Conservation (phyloP, 2,329 filamentous ascomycete species). For the Madurella fahalii region DNA sequence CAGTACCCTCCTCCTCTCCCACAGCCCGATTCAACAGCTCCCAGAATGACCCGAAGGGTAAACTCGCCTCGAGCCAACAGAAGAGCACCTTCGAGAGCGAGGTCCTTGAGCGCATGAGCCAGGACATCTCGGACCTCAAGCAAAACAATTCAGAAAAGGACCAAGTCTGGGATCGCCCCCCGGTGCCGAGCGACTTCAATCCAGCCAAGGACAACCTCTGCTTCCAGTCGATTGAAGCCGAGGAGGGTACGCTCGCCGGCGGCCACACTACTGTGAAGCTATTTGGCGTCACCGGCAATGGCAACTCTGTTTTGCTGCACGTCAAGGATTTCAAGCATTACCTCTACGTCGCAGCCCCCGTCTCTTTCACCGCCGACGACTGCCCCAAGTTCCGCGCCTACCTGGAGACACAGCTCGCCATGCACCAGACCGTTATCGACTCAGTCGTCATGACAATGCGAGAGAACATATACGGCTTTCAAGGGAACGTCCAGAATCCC, state of each 20-base stretch:
- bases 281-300: slow-evolving; percentile 80
- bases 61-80: slow-evolving; percentile 65
- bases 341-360: slow-evolving; percentile 84
- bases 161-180: slow-evolving; percentile 76
- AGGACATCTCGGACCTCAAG: slow-evolving; percentile 84
- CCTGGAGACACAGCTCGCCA: slow-evolving; percentile 73
- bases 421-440: slow-evolving; percentile 69
- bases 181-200: slow-evolving; percentile 42
- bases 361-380: slow-evolving; percentile 74
- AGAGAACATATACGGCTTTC: slow-evolving; percentile 91
- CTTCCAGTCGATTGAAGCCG: slow-evolving; percentile 94
- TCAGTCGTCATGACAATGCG: slow-evolving; percentile 77
- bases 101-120: slow-evolving; percentile 90
- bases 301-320: slow-evolving; percentile 90
- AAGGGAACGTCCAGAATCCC: slow-evolving; percentile 85
- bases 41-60: slow-evolving; percentile 54
- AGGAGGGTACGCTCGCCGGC: slow-evolving; percentile 79
- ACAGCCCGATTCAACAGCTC: slow-evolving; percentile 58
- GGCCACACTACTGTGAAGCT: slow-evolving; percentile 78
- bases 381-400: slow-evolving; percentile 74
- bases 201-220: slow-evolving; percentile 65
- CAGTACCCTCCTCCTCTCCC: slow-evolving; percentile 48
- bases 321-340: slow-evolving; percentile 97
- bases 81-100: slow-evolving; percentile 94
- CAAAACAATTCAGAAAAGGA: slow-evolving; percentile 86